phyloP scores from a whole-genome alignment of 805 yeast genomes.

The Candida vaughaniae region DNA sequence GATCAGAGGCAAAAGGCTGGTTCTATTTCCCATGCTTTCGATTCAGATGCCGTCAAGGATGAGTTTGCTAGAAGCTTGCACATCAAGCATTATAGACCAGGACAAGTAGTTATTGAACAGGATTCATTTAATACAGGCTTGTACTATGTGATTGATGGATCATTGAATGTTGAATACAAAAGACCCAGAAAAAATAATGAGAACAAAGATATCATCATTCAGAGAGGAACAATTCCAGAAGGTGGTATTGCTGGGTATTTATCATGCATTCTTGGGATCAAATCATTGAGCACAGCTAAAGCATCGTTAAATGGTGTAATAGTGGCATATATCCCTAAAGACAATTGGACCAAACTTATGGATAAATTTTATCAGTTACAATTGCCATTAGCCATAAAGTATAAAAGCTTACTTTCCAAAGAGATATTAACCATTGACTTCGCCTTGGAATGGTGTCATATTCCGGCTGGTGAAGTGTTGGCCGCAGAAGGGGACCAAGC shows the following conservation, averaged over 20 bases:
- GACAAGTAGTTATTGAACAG: constrained; percentile 58
- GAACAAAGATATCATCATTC: constrained; percentile 19
- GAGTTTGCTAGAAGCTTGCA: constrained; percentile 63
- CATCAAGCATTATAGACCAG: constrained; percentile 52
- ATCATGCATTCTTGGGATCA: constrained; percentile 75
- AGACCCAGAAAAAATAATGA: constrained; percentile 2
- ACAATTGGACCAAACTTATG: constrained; percentile 59
- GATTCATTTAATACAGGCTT: constrained; percentile 71
- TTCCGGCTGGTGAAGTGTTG: constrained; percentile 79
- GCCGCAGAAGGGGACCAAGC: constrained; percentile 84
- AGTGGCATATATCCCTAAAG: constrained; percentile 65
- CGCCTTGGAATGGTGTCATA: constrained; percentile 93
- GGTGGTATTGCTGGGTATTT: constrained; percentile 91
- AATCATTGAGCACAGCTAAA: constrained; percentile 69
- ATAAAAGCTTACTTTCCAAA: constrained; percentile 65
- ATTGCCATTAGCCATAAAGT: constrained; percentile 70
- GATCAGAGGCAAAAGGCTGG: constrained; percentile 3
- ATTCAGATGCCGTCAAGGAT: constrained; percentile 27
- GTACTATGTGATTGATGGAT: constrained; percentile 77
- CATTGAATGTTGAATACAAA: constrained; percentile 51
- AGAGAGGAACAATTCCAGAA: constrained; percentile 56
- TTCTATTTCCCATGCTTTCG: constrained; percentile 8
- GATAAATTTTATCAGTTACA: constrained; percentile 78
- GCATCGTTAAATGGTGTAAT: constrained; percentile 60
- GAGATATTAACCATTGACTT: constrained; percentile 76